These are phyloP conservation scores for Yueomyces sinensis DNA, from an alignment of 805 yeast species.

Conservation along the genomic window DNA sequence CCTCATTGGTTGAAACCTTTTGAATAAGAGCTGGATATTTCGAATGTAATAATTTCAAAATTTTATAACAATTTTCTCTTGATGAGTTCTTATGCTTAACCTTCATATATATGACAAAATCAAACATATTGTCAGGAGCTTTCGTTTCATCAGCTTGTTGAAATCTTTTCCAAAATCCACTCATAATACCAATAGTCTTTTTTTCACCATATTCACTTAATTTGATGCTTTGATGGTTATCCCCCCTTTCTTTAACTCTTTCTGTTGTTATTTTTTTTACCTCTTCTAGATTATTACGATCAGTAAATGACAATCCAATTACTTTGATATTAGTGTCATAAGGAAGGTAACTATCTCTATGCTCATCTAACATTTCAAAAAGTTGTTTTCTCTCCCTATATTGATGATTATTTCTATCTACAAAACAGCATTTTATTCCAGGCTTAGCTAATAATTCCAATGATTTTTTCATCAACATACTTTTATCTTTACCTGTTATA, in stretches of 20 bases:
- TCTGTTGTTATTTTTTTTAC: conserved; percentile 40
- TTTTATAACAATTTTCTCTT: conserved; percentile 31
- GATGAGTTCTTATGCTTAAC: conserved; percentile 33
- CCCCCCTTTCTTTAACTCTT: conserved; percentile 62
- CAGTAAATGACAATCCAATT: conserved; percentile 58
- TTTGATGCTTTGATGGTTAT: conserved; percentile 77
- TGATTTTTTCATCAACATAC: conserved; percentile 35
- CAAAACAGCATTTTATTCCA: conserved; percentile 37
- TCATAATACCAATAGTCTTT: conserved; percentile 50
- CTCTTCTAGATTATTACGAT: conserved; percentile 23
- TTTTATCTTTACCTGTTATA: conserved; percentile 34
- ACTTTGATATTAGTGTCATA: conserved; percentile 36
- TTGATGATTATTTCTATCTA: conserved; percentile 79
- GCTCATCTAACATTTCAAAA: conserved; percentile 35
- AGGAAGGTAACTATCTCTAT: conserved; percentile 32
- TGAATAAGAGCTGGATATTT: conserved; percentile 34
- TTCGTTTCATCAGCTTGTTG: conserved; percentile 37
- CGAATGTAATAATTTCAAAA: conserved; percentile 28
- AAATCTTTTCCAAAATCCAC: conserved; percentile 57
- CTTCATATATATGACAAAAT: conserved; percentile 45
- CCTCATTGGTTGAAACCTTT: conserved; percentile 28
- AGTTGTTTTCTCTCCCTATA: conserved; percentile 55
- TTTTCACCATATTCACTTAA: conserved; percentile 31
- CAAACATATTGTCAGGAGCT: conserved; percentile 58
- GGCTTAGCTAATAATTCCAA: conserved; percentile 27